Evolutionary conservation across 2,329 filamentous ascomycete genomes (phyloP), one percentile per base, ranked within the genome.

Genomic region (Tolypocladium ophioglossoides): DNA sequence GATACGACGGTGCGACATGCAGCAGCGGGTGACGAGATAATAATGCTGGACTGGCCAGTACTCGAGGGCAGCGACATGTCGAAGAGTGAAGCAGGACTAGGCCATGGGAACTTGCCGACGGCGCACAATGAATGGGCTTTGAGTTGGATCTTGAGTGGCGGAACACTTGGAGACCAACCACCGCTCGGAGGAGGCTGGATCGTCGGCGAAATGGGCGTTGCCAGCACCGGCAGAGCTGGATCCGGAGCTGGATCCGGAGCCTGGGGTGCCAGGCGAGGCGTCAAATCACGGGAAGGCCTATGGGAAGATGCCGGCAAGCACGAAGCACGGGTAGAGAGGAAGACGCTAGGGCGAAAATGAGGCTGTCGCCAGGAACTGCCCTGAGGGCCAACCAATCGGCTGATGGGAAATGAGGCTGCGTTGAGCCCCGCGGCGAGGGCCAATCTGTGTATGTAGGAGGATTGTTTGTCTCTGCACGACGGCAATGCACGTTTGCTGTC

Each of bases 1-100:
- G 53, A 59, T 58, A 9, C 32, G 32, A 50, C 24, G 41, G 41
- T n/a, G 24, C 22, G 12, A 27, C 41, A 46, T 30, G 22, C 41
- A 18, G 22, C 41, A 27, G 40, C 8, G 20, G 7, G 27, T 44
- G 40, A 27, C 40, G 12, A 24, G 40, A 27, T 18, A 41, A n/a
- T n/a, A n/a, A n/a, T 27, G 27, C 11, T 6, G 20, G 22, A 20
- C 39, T 41, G 20, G 22, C 41, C 24, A 46, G 41, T 18, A 30
- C 16, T n/a, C 2, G 41, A 46, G 41, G 11, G 41, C 41, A 27
- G 24, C 41, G 41, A 30, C 41, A 47, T 32, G 27, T 47, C 9
- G 27, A 7, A n/a, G 10, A n/a, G 27, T 11, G 24, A n/a, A 46
- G 27, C 27, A 30, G 16, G 24, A n/a, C 44, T 14, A n/a, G 4